phyloP scores from a whole-genome alignment of 176 grass and related monocot species.

The Canna indica region DNA sequence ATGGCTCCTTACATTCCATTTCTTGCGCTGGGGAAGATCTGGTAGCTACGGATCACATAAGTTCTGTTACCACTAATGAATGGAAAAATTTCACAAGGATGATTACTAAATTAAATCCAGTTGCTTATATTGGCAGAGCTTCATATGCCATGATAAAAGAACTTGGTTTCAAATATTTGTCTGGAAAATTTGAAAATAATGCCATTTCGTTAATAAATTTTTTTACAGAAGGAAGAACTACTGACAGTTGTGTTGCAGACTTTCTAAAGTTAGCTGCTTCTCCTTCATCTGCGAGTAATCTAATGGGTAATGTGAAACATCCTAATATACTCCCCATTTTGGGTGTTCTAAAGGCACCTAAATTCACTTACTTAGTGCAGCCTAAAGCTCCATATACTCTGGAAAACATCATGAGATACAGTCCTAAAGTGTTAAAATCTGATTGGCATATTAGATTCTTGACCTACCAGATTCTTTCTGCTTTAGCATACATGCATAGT shows the following conservation, averaged over 20 bases:
- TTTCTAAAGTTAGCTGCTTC: constrained; percentile 73
- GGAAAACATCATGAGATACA: constrained; percentile 76
- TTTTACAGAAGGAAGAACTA: constrained; percentile 52
- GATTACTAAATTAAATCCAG: constrained; percentile 46
- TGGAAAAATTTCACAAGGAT: constrained; percentile 24
- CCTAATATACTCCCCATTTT: constrained; percentile 76
- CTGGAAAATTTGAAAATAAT: constrained; percentile 46
- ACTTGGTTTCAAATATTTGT: constrained; percentile 36
- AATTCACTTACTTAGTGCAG: constrained; percentile 54
- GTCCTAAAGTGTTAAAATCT: constrained; percentile 54
- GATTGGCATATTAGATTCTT: constrained; percentile 87
- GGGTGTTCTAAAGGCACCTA: constrained; percentile 48
- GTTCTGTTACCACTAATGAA: constrained; percentile 23
- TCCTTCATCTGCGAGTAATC: constrained; percentile 46
- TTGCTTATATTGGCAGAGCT: constrained; percentile 35
- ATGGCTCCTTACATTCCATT: constrained; percentile 15
- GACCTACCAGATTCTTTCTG: constrained; percentile 79
- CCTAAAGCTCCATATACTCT: constrained; percentile 59
- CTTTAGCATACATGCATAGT: constrained; percentile 59
- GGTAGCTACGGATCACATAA: constrained; percentile 21
- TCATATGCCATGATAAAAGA: constrained; percentile 48
- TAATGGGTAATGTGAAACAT: constrained; percentile 49
- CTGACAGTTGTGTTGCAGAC: constrained; percentile 39
- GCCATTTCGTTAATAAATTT: constrained; percentile 64
- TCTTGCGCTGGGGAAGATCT: constrained; percentile 10